These are phyloP conservation scores for Periconia sp. DNA, from an alignment of 2,329 filamentous ascomycete species.

Conservation along the genomic window DNA sequence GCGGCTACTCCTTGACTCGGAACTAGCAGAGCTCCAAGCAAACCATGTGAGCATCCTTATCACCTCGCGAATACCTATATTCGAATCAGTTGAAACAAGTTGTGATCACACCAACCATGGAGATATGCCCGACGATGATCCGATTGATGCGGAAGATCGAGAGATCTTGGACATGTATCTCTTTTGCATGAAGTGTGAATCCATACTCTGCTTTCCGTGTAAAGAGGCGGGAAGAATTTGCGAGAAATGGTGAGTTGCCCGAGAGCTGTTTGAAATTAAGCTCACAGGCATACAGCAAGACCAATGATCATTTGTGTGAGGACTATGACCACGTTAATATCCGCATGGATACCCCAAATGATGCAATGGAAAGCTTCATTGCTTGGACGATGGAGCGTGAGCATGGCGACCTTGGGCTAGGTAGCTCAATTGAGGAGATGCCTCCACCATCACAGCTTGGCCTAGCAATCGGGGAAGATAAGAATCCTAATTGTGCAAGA, in stretches of 20 bases:
- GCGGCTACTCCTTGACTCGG: slow-evolving; percentile 16
- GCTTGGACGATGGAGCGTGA: slow-evolving; percentile 26
- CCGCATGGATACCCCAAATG: slow-evolving; percentile 3
- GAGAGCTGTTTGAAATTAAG: background rate
- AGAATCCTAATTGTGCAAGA: background rate
- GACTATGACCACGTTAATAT: slow-evolving; percentile 19
- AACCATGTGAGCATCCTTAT: slow-evolving; percentile 16
- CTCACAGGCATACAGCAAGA: slow-evolving; percentile 3
- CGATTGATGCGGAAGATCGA: background rate
- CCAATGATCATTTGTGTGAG: slow-evolving; percentile 6
- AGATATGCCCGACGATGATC: slow-evolving; percentile 3
- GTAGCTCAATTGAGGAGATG: slow-evolving; percentile 5
- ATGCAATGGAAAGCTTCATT: slow-evolving; percentile 15
- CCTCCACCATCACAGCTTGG: slow-evolving; percentile 21
- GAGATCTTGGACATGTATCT: slow-evolving; percentile 10
- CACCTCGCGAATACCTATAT: slow-evolving; percentile 21
- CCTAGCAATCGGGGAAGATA: background rate
- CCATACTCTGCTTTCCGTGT: slow-evolving; percentile 15
- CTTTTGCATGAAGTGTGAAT: slow-evolving; percentile 9
- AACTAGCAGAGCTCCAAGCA: slow-evolving; percentile 16
- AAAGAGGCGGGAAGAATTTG: slow-evolving; percentile 10
- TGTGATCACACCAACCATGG: slow-evolving; percentile 16
- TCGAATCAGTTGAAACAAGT: slow-evolving; percentile 9
- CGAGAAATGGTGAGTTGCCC: slow-evolving; percentile 6
- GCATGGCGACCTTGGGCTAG: slow-evolving; percentile 20